A percentile compares a stretch with the other conserved stretches of the same genome.
These are phyloP conservation scores for Castanea sativa DNA, from an alignment of 306 rosid genomes.

Conservation along the genomic window DNA sequence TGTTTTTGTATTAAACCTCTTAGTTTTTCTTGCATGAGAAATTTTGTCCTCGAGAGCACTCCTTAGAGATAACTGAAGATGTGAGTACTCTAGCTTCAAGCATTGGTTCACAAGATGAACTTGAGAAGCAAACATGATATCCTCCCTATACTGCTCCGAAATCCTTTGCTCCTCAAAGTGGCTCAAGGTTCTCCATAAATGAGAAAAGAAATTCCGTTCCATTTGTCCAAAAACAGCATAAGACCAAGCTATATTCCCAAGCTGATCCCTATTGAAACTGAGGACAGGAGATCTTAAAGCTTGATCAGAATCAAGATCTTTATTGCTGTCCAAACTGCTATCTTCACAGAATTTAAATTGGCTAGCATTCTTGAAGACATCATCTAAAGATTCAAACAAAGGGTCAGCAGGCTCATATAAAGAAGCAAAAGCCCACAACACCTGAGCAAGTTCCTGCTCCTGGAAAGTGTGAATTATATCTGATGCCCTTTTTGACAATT, in stretches of 20 bases:
- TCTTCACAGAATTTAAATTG: conserved; percentile 49
- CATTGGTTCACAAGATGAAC: conserved; percentile 79
- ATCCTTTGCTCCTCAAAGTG: conserved; percentile 69
- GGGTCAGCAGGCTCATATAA: conserved; percentile 61
- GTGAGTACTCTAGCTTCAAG: conserved; percentile 80
- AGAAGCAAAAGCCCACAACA: conserved; percentile 94
- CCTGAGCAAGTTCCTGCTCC: conserved; percentile 91
- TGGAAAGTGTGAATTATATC: conserved; percentile 65
- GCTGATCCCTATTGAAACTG: conserved; percentile 67
- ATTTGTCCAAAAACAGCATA: conserved; percentile 81
- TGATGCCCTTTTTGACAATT: conserved; percentile 65
- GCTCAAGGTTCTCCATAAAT: conserved; percentile 62
- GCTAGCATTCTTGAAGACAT: conserved; percentile 33
- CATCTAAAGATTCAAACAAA: conserved; percentile 68
- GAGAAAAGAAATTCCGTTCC: conserved; percentile 60
- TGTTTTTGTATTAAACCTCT: conserved; percentile 66
- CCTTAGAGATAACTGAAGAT: conserved; percentile 63
- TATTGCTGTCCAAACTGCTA: conserved; percentile 17
- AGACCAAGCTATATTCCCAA: conserved; percentile 85
- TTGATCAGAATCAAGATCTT: conserved; percentile 31
- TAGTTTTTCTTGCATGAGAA: conserved; percentile 60
- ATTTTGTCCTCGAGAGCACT: conserved; percentile 63
- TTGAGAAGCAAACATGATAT: conserved; percentile 89
- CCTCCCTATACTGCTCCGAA: conserved; percentile 79
- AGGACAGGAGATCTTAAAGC: conserved; percentile 44